A percentile compares a stretch with the other conserved stretches of the same genome.
These are phyloP conservation scores for Suillus americanus DNA, from an alignment of 768 basidiomycete genomes.

Conservation along the genomic window DNA sequence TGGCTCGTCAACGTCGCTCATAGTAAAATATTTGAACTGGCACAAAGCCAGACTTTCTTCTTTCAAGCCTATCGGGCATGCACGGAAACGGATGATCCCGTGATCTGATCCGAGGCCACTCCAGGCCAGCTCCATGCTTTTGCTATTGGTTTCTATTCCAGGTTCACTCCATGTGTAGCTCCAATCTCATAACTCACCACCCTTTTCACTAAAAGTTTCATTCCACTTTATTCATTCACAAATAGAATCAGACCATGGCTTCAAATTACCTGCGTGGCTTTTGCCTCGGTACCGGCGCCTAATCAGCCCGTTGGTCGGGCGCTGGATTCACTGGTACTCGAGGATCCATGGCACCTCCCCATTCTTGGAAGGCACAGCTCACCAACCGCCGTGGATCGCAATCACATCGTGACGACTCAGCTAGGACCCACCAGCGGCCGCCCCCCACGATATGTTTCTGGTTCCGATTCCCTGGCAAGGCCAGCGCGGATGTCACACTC, in stretches of 20 bases:
- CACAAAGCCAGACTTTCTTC: neutral
- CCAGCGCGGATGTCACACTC: neutral
- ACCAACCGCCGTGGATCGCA: neutral
- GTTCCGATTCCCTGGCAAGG: neutral
- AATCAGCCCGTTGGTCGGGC: too few species aligned
- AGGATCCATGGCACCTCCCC: neutral
- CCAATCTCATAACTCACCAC: too few species aligned
- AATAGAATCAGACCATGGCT: neutral
- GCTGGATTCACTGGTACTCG: too few species aligned
- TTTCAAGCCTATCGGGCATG: neutral
- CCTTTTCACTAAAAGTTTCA: neutral
- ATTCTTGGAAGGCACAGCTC: neutral
- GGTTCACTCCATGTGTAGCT: too few species aligned
- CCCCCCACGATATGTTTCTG: neutral
- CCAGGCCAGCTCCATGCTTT: neutral
- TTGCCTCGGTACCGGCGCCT: neutral
- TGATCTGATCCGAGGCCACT: neutral
- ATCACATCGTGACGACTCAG: neutral
- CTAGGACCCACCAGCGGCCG: neutral
- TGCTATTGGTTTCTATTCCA: neutral
- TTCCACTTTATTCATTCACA: neutral
- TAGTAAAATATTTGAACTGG: neutral
- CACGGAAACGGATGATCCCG: neutral
- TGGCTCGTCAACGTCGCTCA: neutral
- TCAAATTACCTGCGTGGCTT: neutral